Evolutionary conservation across 2,329 filamentous ascomycete genomes (phyloP), one percentile per base, ranked within the genome.

Genomic region (Lachnellula arida): DNA sequence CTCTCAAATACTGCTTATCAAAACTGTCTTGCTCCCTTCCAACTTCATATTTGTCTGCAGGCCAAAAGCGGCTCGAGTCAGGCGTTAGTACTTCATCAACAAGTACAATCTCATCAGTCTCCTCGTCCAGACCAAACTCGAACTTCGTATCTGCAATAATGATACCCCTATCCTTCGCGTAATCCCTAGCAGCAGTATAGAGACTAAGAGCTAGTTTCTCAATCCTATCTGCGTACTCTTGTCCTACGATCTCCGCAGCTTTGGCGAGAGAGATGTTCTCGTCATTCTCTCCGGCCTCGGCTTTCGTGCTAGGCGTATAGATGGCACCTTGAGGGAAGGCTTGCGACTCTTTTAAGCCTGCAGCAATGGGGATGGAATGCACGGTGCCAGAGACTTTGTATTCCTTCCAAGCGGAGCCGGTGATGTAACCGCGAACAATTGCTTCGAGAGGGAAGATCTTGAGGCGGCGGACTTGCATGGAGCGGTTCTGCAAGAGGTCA

Each of bases 1-100:
- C 86, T 37, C 92, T 78, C 63, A 96, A 72, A 67, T 81, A 86
- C 75, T 92, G 88, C 79, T 97, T 97, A 71, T 97, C 92, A 64
- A 93, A 94, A 73, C 89, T 94, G 53, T 87, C 81, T 76, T 95
- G 91, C 55, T 87, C 80, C 59, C 78, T 79, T 2, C 92, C 91
- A 17, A 88, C 73, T 68, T 85, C 80, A 69, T 93, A 95, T 46
- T 78, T 78, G 44, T 84, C 84, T 60, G 80, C 82, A 0, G 86
- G 85, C 92, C 93, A 97, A 79, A 96, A 96, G 15, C 92, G 82
- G 50, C 88, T 93, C 53, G 82, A 87, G 70, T 91, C 87, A 2
- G 91, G 91, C 7, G 91, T 95, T 58, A 89, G 72, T 5, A 90
- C 83, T 70, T 88, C 88, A 71, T 87, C 87, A 1, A 88, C 80